Conservation (phyloP, 1,139 yeast genomes). For the Blastobotrys capitulatus region DNA sequence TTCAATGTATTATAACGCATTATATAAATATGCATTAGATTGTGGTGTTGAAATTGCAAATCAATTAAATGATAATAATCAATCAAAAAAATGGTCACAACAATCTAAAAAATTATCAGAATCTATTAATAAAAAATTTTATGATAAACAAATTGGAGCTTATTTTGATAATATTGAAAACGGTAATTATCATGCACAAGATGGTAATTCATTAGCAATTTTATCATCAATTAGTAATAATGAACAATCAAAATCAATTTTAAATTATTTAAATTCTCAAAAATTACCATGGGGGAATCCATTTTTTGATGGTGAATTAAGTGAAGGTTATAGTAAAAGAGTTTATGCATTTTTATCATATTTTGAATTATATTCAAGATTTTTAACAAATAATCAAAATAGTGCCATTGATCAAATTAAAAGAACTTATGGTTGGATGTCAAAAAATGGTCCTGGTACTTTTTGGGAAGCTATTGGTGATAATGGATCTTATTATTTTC, state of each 20-base stretch:
- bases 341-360: slow-evolving; percentile 1
- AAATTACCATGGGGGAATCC: neutral
- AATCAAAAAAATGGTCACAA: neutral
- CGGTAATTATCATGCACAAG: slow-evolving; percentile 1
- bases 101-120: neutral
- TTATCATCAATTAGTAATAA: neutral
- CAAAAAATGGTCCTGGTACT: neutral
- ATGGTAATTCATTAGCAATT: neutral
- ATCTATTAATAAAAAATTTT: neutral
- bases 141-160: neutral
- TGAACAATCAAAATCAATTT: neutral
- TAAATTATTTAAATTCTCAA: neutral
- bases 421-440: neutral
- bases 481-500: neutral
- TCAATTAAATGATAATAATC: neutral
- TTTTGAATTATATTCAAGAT: neutral
- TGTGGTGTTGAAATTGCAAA: neutral
- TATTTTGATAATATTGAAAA: neutral
- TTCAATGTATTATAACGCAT: neutral
- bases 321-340: neutral
- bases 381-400: neutral
- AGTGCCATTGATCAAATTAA: neutral
- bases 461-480: slow-evolving; percentile 3
- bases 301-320: neutral
- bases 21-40: neutral